Percentiles rank a stretch among this genome's conserved stretches.
phyloP scores from a whole-genome alignment of 768 basidiomycete species.

The Artomyces pyxidatus region DNA sequence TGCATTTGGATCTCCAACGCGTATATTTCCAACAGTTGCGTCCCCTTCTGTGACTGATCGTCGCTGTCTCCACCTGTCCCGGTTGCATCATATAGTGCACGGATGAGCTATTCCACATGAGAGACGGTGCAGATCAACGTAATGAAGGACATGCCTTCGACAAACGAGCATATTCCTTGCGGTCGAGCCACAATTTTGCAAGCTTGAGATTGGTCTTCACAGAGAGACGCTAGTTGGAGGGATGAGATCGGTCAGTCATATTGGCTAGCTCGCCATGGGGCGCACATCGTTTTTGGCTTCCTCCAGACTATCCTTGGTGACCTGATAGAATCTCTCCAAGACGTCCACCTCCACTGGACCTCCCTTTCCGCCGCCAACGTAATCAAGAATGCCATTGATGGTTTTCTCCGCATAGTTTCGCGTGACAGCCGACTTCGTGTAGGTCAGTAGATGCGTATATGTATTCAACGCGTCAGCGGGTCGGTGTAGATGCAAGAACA shows the following conservation, averaged over 20 bases:
- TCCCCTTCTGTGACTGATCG: conserved; percentile 89
- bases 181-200: conserved; percentile 94
- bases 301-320: conserved; percentile 78
- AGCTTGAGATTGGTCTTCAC: conserved; percentile 96
- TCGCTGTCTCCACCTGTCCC: conserved; percentile 53
- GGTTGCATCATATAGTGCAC: conserved; percentile 66
- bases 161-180: conserved; percentile 82
- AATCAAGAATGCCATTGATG: conserved; percentile 97
- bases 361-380: conserved; percentile 86
- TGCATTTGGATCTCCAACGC: conserved; percentile 99
- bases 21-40: conserved; percentile 92
- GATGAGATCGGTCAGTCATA: no score
- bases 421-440: conserved; percentile 93
- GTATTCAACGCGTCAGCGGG: conserved; percentile 81
- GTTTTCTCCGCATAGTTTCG: conserved; percentile 97
- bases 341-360: conserved; percentile 75
- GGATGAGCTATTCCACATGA: conserved; percentile 47
- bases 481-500: conserved; percentile 71
- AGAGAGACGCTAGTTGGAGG: conserved; percentile 87
- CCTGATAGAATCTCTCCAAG: conserved; percentile 93
- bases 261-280: no score
- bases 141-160: conserved; percentile 47
- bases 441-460: conserved; percentile 80
- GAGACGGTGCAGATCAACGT: not conserved
- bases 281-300: conserved; percentile 95